Evolutionary conservation across 352 stramenopile genomes (phyloP).

Genomic region (Phytophthora macrochlamydospora): DNA sequence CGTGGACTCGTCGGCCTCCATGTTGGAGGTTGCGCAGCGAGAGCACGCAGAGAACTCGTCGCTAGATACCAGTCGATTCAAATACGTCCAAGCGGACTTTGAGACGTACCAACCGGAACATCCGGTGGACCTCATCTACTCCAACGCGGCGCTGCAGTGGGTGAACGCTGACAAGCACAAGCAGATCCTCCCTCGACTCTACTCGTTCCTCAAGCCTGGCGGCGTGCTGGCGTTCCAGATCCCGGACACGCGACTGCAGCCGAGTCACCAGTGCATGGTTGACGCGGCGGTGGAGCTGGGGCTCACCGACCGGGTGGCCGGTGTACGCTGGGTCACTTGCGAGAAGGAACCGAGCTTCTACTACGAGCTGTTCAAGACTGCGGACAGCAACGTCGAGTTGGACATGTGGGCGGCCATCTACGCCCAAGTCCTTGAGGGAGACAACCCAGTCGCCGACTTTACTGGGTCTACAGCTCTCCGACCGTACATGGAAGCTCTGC

Average conservation of each 20-base stretch:
- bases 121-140: slow-evolving; percentile 73
- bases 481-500: slow-evolving; percentile 63
- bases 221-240: slow-evolving; percentile 77
- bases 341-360: slow-evolving; percentile 68
- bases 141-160: slow-evolving; percentile 78
- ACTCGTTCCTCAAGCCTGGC: slow-evolving; percentile 68
- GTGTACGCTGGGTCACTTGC: slow-evolving; percentile 73
- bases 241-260: slow-evolving; percentile 62
- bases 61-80: slow-evolving; percentile 29
- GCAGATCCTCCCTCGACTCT: slow-evolving; percentile 51
- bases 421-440: slow-evolving; percentile 59
- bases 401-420: slow-evolving; percentile 78
- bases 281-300: slow-evolving; percentile 52
- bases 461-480: slow-evolving; percentile 61
- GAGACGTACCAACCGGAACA: slow-evolving; percentile 46
- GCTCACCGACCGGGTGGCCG: slow-evolving; percentile 37
- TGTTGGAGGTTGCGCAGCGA: slow-evolving; percentile 50
- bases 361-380: slow-evolving; percentile 64
- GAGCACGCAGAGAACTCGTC: slow-evolving; percentile 44
- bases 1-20: slow-evolving; percentile 65
- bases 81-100: slow-evolving; percentile 63
- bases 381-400: slow-evolving; percentile 26
- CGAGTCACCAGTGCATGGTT: slow-evolving; percentile 67
- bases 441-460: slow-evolving; percentile 77
- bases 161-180: slow-evolving; percentile 54